A percentile compares a stretch with the other conserved stretches of the same genome.
Evolutionary conservation across 2,329 filamentous ascomycete species (phyloP).

Genomic region (Mycosphaerelloides madeirae): DNA sequence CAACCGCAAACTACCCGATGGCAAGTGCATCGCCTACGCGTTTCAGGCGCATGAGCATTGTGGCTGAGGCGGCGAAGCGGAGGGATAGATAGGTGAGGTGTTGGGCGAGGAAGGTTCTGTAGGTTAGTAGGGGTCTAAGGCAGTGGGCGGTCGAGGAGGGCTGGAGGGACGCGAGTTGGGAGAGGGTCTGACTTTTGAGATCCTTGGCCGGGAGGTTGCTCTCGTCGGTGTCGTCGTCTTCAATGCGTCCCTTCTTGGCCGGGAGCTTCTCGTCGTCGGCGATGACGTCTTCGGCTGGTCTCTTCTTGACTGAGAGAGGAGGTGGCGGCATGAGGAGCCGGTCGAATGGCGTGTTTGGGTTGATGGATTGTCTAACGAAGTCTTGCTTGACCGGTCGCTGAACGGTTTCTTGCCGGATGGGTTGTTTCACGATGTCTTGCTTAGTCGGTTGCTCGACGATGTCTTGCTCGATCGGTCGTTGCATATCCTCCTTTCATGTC

Average conservation of each 20-base stretch:
- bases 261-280: too few relatives aligned
- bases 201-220: neutral
- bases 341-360: neutral
- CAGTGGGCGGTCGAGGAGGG: neutral
- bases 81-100: neutral
- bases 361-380: neutral
- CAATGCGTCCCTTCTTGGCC: too few relatives aligned
- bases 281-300: too few relatives aligned
- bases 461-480: too few relatives aligned
- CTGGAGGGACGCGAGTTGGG: neutral
- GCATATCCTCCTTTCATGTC: too few relatives aligned
- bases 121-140: neutral
- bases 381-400: neutral
- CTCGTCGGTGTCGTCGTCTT: neutral
- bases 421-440: neutral
- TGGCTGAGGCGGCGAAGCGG: constrained; percentile 1
- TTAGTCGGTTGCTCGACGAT: too few relatives aligned
- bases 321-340: neutral
- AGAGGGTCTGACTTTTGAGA: neutral
- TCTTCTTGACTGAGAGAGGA: too few relatives aligned
- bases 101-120: neutral
- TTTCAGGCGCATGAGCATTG: neutral
- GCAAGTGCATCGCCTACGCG: neutral
- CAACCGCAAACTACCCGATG: neutral
- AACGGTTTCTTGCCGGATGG: neutral